Evolutionary conservation across 495 filamentous ascomycete genomes (phyloP).

Genomic region (Xylaria cubensis): DNA sequence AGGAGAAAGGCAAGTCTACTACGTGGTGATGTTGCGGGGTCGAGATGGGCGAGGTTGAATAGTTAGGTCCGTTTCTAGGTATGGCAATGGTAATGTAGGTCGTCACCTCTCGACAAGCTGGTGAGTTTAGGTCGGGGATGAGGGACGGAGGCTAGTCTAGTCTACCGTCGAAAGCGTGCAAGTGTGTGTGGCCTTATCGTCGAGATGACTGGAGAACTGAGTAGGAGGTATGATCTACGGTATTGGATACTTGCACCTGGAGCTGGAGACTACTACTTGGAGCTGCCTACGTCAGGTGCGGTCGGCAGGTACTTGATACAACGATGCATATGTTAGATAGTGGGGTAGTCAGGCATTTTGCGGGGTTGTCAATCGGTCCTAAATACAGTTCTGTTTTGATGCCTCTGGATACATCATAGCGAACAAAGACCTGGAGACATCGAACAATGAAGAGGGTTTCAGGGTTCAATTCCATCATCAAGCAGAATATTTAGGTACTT

Average conservation of each 20-base stretch:
- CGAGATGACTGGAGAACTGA: neutral
- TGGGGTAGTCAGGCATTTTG: constrained; percentile 10
- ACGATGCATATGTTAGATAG: neutral
- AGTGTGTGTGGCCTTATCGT: constrained; percentile 9
- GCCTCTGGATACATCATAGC: neutral
- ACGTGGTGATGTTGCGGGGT: constrained; percentile 27
- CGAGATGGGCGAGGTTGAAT: constrained; percentile 9
- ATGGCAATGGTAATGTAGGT: neutral
- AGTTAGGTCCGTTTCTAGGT: constrained; percentile 8
- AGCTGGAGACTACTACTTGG: no score
- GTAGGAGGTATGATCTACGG: neutral
- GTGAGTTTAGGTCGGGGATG: constrained; percentile 6
- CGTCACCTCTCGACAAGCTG: neutral
- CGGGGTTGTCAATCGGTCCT: constrained; percentile 24
- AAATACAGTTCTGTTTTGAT: constrained; percentile 10
- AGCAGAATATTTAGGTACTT: constrained; percentile 9
- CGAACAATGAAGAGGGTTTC: constrained; percentile 8
- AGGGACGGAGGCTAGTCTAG: constrained; percentile 15
- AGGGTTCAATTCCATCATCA: constrained; percentile 5
- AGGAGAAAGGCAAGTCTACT: neutral
- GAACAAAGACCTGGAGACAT: constrained; percentile 8
- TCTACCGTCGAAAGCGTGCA: constrained; percentile 6
- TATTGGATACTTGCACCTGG: neutral
- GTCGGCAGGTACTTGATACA: neutral
- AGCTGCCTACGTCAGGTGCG: neutral